Base-by-base conservation (phyloP, 2,329 filamentous ascomycete genomes). In the Plectosphaerella sp. region DNA sequence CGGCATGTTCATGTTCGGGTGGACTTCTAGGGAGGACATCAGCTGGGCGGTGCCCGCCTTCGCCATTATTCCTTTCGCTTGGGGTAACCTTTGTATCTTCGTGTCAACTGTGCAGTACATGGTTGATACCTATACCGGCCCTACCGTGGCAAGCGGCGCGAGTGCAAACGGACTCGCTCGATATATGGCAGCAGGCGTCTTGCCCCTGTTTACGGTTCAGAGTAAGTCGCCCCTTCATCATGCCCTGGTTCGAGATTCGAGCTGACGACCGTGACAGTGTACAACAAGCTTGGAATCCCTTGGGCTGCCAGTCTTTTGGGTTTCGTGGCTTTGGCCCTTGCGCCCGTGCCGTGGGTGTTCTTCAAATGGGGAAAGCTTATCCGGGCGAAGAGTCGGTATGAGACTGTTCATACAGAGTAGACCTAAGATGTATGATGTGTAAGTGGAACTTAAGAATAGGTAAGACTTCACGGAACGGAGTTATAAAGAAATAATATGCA, bases 1-100 rank as follows among this genome's bases (percentile, higher is more conserved):
- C 12, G 75, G 80, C 11, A 73, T 86, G 54, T 84, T 86, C 67
- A 82, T 82, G 79, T 83, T 83, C 57, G 80, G 74, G 1, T 86
- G 82, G 82, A 75, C 77, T 1, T 75, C 78, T 1, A 64, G 70
- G 5, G 52, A 57, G 1, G 68, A 67, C 7, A 61, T 77, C 2
- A 72, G 73, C 4, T 84, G 80, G 78, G 75, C 72, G 0, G 73
- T 73, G 20, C 74, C 79, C 0, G 71, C 76, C 0, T 63, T 77
- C 0, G 76, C 79, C 4, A 77, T 81, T 8, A 67, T 83, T 3
- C 70, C 77, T 0, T 85, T 86, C 59, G 78, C 78, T 0, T 83
- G 78, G 73, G 82, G 82, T 1, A 84, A 84, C 57, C 64, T 85
- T 1, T 80, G 75, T 54, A 68, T 86, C 2, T 86, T 86, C 58